Conservation (phyloP, 2,329 filamentous ascomycete genomes). For the Hymenoscyphus albidus region DNA sequence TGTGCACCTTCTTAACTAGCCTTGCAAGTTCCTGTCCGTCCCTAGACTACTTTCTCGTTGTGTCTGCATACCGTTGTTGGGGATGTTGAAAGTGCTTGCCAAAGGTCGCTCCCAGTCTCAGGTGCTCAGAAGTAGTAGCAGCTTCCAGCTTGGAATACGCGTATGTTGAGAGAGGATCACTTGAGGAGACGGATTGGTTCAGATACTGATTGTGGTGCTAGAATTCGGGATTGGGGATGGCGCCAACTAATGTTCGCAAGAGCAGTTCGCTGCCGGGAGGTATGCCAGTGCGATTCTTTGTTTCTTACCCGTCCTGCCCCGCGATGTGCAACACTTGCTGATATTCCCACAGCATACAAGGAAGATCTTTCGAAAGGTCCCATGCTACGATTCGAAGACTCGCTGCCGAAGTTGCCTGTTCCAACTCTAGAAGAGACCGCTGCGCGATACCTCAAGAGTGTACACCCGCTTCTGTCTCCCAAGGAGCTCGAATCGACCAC, state of each 20-base stretch:
- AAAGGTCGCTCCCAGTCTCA: conserved; percentile 33
- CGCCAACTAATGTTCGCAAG: conserved; percentile 48
- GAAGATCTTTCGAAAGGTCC: conserved; percentile 75
- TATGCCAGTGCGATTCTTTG: conserved; percentile 31
- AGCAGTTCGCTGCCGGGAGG: conserved; percentile 55
- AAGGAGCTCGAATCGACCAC: conserved; percentile 69
- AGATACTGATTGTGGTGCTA: conserved; percentile 22
- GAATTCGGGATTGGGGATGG: conserved; percentile 45
- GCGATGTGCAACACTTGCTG: conserved; percentile 13
- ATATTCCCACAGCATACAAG: conserved; percentile 58
- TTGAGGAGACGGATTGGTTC: neutral
- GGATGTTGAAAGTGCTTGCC: conserved; percentile 36
- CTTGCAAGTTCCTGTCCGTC: neutral
- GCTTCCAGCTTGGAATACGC: conserved; percentile 28
- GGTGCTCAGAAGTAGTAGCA: conserved; percentile 33
- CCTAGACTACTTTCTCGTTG: neutral
- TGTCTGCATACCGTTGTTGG: conserved; percentile 7
- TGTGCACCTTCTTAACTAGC: neutral
- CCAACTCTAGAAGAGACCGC: conserved; percentile 80
- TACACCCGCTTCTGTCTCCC: conserved; percentile 68
- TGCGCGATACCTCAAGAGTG: conserved; percentile 73
- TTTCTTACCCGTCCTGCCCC: conserved; percentile 10
- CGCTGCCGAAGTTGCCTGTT: conserved; percentile 74
- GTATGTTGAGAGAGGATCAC: conserved; percentile 21
- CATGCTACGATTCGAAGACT: conserved; percentile 83